Evolutionary conservation across 139 green algal genomes (phyloP).

Genomic region (Micromonas commoda): DNA sequence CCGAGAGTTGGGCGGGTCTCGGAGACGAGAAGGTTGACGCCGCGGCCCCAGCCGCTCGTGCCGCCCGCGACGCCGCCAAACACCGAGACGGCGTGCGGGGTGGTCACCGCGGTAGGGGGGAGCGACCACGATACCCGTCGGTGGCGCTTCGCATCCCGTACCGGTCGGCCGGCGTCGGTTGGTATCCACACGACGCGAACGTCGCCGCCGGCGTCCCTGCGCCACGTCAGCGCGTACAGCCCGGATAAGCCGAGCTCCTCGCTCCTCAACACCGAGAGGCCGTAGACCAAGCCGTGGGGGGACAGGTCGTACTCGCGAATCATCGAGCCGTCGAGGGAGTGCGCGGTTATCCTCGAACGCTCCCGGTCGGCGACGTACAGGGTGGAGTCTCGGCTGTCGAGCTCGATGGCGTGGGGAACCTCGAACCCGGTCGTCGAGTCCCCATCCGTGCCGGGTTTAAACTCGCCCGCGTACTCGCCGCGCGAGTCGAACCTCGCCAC

Average conservation of each 20-base stretch:
- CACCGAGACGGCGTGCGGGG: conserved; percentile 5
- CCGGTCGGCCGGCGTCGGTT: too few relatives aligned
- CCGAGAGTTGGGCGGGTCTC: neutral
- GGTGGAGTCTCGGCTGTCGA: neutral
- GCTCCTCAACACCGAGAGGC: neutral
- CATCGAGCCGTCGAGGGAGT: neutral
- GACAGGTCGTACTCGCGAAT: neutral
- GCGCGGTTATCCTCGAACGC: conserved; percentile 1
- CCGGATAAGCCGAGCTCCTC: neutral
- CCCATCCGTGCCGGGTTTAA: neutral
- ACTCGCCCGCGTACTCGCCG: neutral
- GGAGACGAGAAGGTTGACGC: neutral
- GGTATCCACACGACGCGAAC: neutral
- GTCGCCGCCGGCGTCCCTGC: neutral
- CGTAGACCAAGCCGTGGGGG: neutral
- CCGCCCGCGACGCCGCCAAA: neutral
- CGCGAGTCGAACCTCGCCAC: conserved; percentile 28
- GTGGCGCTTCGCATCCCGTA: neutral
- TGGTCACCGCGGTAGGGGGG: neutral
- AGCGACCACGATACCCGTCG: neutral
- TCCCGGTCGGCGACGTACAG: conserved; percentile 24
- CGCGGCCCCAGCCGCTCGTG: neutral
- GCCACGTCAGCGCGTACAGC: conserved; percentile 7
- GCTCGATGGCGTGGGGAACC: conserved; percentile 11
- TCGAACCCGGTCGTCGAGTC: neutral